Percentiles rank a stretch among this genome's conserved stretches.
These are phyloP conservation scores for Rhizophagus prolifer DNA, from an alignment of 192 early-diverging fungal genomes.

Conservation along the genomic window DNA sequence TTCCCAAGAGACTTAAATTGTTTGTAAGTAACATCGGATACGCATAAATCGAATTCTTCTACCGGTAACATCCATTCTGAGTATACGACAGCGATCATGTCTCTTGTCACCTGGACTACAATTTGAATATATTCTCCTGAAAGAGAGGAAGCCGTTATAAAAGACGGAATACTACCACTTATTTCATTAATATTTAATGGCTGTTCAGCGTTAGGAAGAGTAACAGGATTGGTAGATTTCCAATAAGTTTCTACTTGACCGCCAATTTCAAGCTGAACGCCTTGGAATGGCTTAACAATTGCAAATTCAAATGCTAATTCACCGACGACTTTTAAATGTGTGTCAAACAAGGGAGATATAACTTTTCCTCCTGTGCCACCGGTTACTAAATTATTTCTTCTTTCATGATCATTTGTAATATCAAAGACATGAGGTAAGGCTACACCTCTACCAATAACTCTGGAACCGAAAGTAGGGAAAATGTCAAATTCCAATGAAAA, in stretches of 20 bases:
- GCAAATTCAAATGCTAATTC: conserved; percentile 83
- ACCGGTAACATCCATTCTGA: conserved; percentile 70
- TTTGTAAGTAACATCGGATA: conserved; percentile 52
- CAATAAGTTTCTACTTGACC: conserved; percentile 98
- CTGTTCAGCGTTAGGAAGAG: conserved; percentile 35
- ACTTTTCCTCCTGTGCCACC: conserved; percentile 27
- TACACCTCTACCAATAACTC: conserved; percentile 84
- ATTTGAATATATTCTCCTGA: conserved; percentile 90
- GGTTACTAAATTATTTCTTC: conserved; percentile 30
- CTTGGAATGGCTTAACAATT: conserved; percentile 84
- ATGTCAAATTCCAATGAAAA: conserved; percentile 94
- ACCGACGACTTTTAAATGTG: conserved; percentile 88
- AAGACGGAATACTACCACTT: conserved; percentile 50
- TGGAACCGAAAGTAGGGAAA: conserved; percentile 96
- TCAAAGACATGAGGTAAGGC: conserved; percentile 73
- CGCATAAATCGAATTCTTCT: conserved; percentile 50
- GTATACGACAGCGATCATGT: conserved; percentile 85
- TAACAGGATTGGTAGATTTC: conserved; percentile 88
- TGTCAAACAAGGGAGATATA: conserved; percentile 82
- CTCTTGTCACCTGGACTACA: conserved; percentile 86
- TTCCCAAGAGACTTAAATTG: conserved; percentile 53
- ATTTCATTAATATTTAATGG: conserved; percentile 8
- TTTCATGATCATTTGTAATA: conserved; percentile 37
- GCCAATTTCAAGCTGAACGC: conserved; percentile 87
- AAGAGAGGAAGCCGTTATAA: conserved; percentile 85